A percentile compares a stretch with the other conserved stretches of the same genome.
Conservation (phyloP, 2,329 filamentous ascomycete genomes). For the Neofusicoccum sp. region DNA sequence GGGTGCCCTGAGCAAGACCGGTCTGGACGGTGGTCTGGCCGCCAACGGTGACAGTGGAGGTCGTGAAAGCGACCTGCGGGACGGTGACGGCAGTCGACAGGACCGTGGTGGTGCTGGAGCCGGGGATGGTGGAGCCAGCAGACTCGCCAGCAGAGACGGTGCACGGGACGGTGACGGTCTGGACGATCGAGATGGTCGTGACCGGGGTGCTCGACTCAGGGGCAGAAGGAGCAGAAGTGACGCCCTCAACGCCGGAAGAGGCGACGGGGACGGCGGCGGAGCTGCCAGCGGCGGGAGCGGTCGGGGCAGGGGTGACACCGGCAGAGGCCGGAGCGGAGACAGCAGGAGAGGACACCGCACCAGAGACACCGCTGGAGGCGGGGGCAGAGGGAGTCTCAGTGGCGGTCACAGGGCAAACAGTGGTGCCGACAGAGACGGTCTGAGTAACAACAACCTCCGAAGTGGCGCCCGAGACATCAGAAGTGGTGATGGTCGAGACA, state of each 20-base stretch:
- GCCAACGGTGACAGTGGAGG: slow-evolving; percentile 32
- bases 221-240: slow-evolving; percentile 7
- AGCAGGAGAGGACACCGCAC: not conserved
- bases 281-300: not conserved
- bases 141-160: slow-evolving; percentile 34
- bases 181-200: slow-evolving; percentile 45
- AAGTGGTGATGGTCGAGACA: not conserved
- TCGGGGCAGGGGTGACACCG: slow-evolving; percentile 21
- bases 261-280: not conserved
- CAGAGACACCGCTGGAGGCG: not conserved
- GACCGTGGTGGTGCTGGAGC: slow-evolving; percentile 29
- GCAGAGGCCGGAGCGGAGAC: slow-evolving; percentile 21
- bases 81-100: slow-evolving; percentile 45
- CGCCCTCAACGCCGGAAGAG: not conserved
- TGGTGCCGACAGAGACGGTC: slow-evolving; percentile 6
- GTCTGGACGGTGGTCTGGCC: slow-evolving; percentile 32
- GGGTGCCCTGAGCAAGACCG: slow-evolving; percentile 35
- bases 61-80: slow-evolving; percentile 46
- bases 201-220: slow-evolving; percentile 20
- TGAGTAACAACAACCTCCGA: slow-evolving; percentile 13
- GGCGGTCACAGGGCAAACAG: slow-evolving; percentile 22
- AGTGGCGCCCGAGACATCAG: not conserved
- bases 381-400: slow-evolving; percentile 12
- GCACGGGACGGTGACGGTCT: slow-evolving; percentile 34
- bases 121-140: slow-evolving; percentile 30